Base-by-base conservation (phyloP, 768 basidiomycete species). In the Suillus occidentalis region DNA sequence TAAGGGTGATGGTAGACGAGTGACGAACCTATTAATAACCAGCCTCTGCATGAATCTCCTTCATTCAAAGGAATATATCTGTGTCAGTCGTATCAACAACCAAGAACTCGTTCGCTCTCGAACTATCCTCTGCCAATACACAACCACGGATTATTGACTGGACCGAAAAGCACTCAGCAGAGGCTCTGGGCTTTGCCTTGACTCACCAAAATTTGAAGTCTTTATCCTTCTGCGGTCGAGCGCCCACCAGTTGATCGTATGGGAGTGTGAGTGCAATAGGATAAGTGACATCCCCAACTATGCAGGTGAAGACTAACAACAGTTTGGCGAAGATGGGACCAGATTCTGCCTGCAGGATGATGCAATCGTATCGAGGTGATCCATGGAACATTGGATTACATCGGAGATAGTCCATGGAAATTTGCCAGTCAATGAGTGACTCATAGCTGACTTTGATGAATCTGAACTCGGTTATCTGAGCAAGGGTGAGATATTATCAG, bases 81-180 rank as follows among this genome's bases (percentile, higher is more conserved):
- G 61, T 58, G 66, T 79, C 77, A 5, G 74, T 36, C 22, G 68
- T 42, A 61, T 79, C 76, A 39, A 73, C 61, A 12, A 79, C 66
- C n/a, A n/a, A n/a, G n/a, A n/a, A n/a, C n/a, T n/a, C n/a, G n/a
- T n/a, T n/a, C n/a, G n/a, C n/a, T n/a, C n/a, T n/a, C n/a, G n/a
- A n/a, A n/a, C n/a, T n/a, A n/a, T n/a, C n/a, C n/a, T n/a, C n/a
- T n/a, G n/a, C 13, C 14, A 61, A 18, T 20, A 72, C 61, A 14
- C 72, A 76, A 12, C 78, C 75, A 25, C 68, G 67, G 40, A 76
- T 66, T 12, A 79, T 78, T 13, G 76, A 77, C 6, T 43, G 42
- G 7, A 43, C 42, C 1, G 8, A 69, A 31, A 79, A 70, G 36
- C 78, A 69, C 36, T 67, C 69, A 0, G 67, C 28, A 6, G 64